Percentiles rank a stretch among this genome's conserved stretches.
Evolutionary conservation across 2,329 filamentous ascomycete genomes (phyloP).

Genomic region (Neocatenulostroma microsporum): DNA sequence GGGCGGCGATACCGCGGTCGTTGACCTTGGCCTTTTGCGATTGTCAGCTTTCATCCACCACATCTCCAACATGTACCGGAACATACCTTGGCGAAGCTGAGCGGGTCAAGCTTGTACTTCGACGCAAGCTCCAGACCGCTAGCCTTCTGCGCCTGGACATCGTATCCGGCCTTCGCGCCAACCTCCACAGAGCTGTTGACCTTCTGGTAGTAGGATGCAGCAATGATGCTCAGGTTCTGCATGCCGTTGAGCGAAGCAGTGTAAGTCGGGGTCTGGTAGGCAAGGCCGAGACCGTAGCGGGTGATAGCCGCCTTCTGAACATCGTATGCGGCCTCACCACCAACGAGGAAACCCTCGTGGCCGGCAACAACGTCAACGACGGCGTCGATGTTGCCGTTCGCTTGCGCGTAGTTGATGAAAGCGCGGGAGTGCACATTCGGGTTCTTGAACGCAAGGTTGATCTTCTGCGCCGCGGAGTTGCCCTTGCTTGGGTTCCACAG

Average conservation of each 20-base stretch:
- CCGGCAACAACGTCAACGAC: conserved; percentile 82
- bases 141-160: conserved; percentile 87
- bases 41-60: too few species aligned
- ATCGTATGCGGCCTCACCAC: conserved; percentile 91
- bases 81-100: conserved; percentile 96
- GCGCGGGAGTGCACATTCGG: conserved; percentile 93
- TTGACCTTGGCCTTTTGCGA: conserved; percentile 99
- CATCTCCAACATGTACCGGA: too few species aligned
- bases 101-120: conserved; percentile 98
- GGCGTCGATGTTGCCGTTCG: conserved; percentile 66
- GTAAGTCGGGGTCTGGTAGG: conserved; percentile 83
- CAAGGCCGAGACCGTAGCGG: conserved; percentile 89
- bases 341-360: conserved; percentile 97
- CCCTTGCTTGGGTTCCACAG: conserved; percentile 86
- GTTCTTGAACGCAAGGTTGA: conserved; percentile 99
- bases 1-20: conserved; percentile 95
- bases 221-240: conserved; percentile 94
- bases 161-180: conserved; percentile 96
- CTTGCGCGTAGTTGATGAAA: conserved; percentile 88
- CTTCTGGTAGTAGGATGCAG: conserved; percentile 98
- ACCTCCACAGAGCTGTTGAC: conserved; percentile 97
- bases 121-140: conserved; percentile 94
- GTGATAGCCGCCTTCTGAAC: conserved; percentile 96
- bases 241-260: conserved; percentile 86
- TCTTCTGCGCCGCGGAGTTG: conserved; percentile 72